phyloP scores from a whole-genome alignment of 352 stramenopile species.

The Phytopythium ostracodes region DNA sequence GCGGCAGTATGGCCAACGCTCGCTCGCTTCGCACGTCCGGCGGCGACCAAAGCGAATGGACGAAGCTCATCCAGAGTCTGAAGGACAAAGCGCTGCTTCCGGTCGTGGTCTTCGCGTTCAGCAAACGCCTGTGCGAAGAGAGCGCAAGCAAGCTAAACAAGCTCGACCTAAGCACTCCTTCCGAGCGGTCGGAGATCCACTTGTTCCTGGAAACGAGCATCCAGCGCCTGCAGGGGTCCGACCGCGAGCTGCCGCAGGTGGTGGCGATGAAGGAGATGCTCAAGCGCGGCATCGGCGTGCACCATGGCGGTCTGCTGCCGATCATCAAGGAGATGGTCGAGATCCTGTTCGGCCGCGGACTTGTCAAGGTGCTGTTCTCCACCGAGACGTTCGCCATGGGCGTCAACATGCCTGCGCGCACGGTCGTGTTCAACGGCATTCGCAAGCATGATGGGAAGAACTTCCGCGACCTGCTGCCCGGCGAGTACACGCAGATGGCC shows the following conservation, averaged over 20 bases:
- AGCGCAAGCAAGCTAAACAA: constrained; percentile 74
- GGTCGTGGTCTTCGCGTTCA: constrained; percentile 94
- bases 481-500: constrained; percentile 97
- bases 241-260: constrained; percentile 98
- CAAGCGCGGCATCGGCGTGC: constrained; percentile 94
- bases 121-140: constrained; percentile 82
- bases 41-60: constrained; percentile 83
- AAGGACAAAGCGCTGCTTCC: constrained; percentile 92
- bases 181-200: constrained; percentile 81
- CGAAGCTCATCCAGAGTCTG: constrained; percentile 81
- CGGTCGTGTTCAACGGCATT: constrained; percentile 97
- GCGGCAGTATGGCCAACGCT: constrained; percentile 38
- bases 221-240: constrained; percentile 88
- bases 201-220: constrained; percentile 77
- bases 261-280: constrained; percentile 96
- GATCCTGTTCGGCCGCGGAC: constrained; percentile 95
- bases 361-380: constrained; percentile 98
- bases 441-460: constrained; percentile 97
- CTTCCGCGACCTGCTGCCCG: constrained; percentile 86
- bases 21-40: constrained; percentile 52
- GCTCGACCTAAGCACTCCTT: constrained; percentile 63
- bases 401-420: constrained; percentile 98
- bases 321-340: constrained; percentile 99
- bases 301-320: constrained; percentile 96
- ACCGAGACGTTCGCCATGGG: constrained; percentile 99